Conservation (phyloP, 371 early-diverging fungal genomes). For the Lichtheimia ramosa region DNA sequence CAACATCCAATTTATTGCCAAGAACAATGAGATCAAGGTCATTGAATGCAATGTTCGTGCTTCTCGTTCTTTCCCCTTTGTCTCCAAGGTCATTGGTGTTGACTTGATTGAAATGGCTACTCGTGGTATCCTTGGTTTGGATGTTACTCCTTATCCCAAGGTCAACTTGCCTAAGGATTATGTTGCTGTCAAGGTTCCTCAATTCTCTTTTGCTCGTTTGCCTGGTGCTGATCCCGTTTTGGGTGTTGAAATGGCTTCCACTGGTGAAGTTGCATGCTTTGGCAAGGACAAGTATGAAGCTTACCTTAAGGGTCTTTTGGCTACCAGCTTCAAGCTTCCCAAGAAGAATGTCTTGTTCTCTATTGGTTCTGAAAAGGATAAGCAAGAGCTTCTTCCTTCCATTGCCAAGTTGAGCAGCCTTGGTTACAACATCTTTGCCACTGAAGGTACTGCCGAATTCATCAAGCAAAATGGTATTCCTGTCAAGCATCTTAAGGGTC, state of each 20-base stretch:
- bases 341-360: constrained; percentile 72
- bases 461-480: constrained; percentile 88
- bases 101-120: constrained; percentile 92
- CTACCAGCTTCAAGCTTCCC: constrained; percentile 71
- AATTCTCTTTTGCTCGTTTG: constrained; percentile 93
- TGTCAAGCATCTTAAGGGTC: constrained; percentile 82
- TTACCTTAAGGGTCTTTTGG: constrained; percentile 85
- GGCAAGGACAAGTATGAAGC: constrained; percentile 88
- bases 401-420: constrained; percentile 59
- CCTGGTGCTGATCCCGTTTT: constrained; percentile 94
- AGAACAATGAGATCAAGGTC: constrained; percentile 87
- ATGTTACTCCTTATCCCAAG: constrained; percentile 59
- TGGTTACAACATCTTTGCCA: constrained; percentile 74
- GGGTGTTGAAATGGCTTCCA: constrained; percentile 98
- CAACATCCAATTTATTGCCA: constrained; percentile 93
- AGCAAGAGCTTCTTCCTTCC: constrained; percentile 66
- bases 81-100: constrained; percentile 88
- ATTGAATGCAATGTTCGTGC: constrained; percentile 97
- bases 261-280: constrained; percentile 97
- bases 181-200: constrained; percentile 90
- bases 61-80: constrained; percentile 94
- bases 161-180: constrained; percentile 73
- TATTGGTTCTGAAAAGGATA: constrained; percentile 72
- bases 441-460: constrained; percentile 91
- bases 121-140: constrained; percentile 68